A percentile compares a stretch with the other conserved stretches of the same genome.
Conservation (phyloP, 2,329 filamentous ascomycete genomes). For the Didymella exigua region DNA sequence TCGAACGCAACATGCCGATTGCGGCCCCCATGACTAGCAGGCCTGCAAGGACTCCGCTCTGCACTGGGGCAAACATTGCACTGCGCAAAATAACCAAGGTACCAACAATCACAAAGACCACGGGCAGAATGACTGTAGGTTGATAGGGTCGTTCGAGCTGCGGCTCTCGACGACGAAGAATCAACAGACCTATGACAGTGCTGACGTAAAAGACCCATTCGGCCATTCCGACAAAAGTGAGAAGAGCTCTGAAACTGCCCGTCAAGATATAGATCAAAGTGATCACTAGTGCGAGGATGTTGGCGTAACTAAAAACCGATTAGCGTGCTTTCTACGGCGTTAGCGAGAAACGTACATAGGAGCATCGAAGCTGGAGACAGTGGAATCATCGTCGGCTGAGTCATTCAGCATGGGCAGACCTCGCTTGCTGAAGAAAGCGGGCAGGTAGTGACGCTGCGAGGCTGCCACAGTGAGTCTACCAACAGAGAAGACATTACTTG, state of each 20-base stretch:
- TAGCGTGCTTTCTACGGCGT: constrained; percentile 1
- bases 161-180: constrained; percentile 64
- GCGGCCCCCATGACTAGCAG: constrained; percentile 59
- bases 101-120: constrained; percentile 62
- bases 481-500: constrained; percentile 67
- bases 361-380: constrained; percentile 34
- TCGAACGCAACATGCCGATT: constrained; percentile 38
- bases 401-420: constrained; percentile 28
- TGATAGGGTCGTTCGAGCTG: constrained; percentile 62
- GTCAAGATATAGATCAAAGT: constrained; percentile 64
- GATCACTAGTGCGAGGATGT: constrained; percentile 32
- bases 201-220: constrained; percentile 68
- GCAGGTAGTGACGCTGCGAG: constrained; percentile 44
- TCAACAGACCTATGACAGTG: constrained; percentile 63
- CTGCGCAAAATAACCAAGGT: constrained; percentile 65
- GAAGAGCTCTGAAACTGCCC: constrained; percentile 64
- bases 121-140: constrained; percentile 57
- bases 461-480: constrained; percentile 67
- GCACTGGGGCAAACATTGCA: constrained; percentile 63
- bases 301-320: constrained; percentile 35
- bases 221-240: constrained; percentile 57
- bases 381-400: constrained; percentile 2
- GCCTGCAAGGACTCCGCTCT: constrained; percentile 58
- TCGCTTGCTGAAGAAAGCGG: constrained; percentile 38
- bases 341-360: constrained; percentile 34